Evolutionary conservation across 805 yeast genomes (phyloP), one percentile per base, ranked within the genome.

Genomic region (Komagataella mondaviorum): DNA sequence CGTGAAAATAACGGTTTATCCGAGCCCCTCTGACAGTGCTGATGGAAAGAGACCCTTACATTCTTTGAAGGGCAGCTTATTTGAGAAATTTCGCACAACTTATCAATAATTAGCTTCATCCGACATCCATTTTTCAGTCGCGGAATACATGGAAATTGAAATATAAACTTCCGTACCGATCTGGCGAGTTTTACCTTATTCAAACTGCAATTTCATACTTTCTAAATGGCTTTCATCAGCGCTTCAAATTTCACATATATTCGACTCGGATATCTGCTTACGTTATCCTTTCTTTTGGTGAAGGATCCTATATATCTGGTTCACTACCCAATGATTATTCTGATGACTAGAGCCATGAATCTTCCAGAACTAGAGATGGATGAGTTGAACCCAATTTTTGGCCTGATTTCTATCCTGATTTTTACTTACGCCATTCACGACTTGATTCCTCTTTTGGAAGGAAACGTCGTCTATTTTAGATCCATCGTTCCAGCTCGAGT

Each of bases 301-400:
- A 78, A 72, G 54, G 75, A 76, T 59, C 77, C 83, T 2, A 59
- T 64, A n/a, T 51, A 59, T 3, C 55, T 81, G 18, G 56, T 74
- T 18, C 70, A 69, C 14, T 67, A 76, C 48, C 72, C 77, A 23
- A 71, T 78, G 49, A 65, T 75, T 10, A 50, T 77, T n/a, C 68
- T 80, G 8, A 63, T 81, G 47, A 80, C 83, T 0, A 76, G 76
- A 57, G 82, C 88, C 6, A 77, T 81, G 85, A 63, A 72, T 16
- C 49, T 47, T 49, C 71, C 71, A 10, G 45, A 65, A 12, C 53
- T 68, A 12, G 52, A 63, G 55, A 60, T 60, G 4, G 63, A 64
- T 49, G 67, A 62, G 24, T 57, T 58, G 22, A 62, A 65, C 2
- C 68, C 66, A 45, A 55, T 65, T 6, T 66, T 65, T 54, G 86